phyloP scores from a whole-genome alignment of 148 eudicot genomes.

The Arctostaphylos glauca region DNA sequence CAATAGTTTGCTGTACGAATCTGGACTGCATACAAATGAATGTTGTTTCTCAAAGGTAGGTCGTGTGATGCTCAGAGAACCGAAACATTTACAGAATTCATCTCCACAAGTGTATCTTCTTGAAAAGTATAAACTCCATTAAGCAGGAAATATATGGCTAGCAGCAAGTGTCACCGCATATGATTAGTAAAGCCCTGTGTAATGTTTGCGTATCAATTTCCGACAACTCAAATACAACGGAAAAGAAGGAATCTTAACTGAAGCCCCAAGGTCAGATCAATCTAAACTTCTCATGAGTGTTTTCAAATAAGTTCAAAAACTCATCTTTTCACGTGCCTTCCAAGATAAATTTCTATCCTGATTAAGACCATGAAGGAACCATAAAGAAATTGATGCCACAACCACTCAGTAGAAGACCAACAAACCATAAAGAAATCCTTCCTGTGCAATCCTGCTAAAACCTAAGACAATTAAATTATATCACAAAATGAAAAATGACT shows the following conservation, averaged over 20 bases:
- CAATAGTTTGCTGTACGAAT: background rate
- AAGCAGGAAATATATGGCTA: background rate
- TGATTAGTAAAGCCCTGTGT: background rate
- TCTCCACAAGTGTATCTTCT: background rate
- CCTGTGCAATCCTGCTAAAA: background rate
- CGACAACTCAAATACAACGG: background rate
- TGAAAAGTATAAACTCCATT: background rate
- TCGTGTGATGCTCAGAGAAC: background rate
- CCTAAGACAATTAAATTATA: background rate
- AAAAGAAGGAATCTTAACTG: background rate
- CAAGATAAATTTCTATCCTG: background rate
- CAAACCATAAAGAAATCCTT: conserved; percentile 1
- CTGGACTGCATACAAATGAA: background rate
- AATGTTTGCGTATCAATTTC: background rate
- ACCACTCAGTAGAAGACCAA: background rate
- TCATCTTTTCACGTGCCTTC: background rate
- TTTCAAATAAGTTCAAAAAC: background rate
- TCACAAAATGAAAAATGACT: background rate
- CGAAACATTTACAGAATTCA: background rate
- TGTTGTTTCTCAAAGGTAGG: background rate
- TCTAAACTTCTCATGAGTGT: background rate
- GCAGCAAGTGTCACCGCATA: background rate
- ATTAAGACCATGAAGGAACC: background rate
- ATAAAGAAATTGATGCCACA: background rate
- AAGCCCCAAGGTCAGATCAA: conserved; percentile 1